phyloP scores from a whole-genome alignment of 2,329 filamentous ascomycete genomes.

The Rhexocercosporidium sp. region DNA sequence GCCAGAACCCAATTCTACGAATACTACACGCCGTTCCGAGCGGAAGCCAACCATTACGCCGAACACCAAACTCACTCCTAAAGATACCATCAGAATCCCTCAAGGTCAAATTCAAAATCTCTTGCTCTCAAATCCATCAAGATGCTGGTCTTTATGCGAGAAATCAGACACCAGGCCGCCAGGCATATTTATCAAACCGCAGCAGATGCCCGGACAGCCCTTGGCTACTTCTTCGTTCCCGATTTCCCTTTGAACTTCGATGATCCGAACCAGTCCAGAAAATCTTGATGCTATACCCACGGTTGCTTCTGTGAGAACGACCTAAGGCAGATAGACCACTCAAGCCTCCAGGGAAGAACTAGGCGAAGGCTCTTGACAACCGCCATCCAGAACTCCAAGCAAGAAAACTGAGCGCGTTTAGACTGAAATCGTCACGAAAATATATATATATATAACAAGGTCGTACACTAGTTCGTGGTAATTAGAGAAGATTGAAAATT shows the following conservation, averaged over 20 bases:
- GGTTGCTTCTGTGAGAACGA: too few species aligned
- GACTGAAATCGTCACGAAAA: conserved; percentile 26
- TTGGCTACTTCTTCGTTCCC: neutral
- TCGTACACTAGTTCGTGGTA: conserved; percentile 42
- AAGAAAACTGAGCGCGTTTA: conserved; percentile 26
- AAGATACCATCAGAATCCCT: too few species aligned
- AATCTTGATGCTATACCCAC: too few species aligned
- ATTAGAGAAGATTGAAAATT: conserved; percentile 34
- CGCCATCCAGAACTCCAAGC: conserved; percentile 31
- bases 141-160: neutral
- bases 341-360: conserved; percentile 31
- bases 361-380: conserved; percentile 27
- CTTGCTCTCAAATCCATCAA: neutral
- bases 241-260: neutral
- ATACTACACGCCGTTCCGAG: too few species aligned
- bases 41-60: too few species aligned
- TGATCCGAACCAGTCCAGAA: neutral
- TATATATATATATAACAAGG: conserved; percentile 37
- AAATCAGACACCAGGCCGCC: neutral
- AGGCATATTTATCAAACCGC: neutral
- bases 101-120: neutral
- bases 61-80: too few species aligned
- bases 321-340: conserved; percentile 20
- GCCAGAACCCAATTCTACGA: too few species aligned
- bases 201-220: neutral